Conservation (phyloP, 441 rosid genomes). For the Pelargonium fulgidum region DNA sequence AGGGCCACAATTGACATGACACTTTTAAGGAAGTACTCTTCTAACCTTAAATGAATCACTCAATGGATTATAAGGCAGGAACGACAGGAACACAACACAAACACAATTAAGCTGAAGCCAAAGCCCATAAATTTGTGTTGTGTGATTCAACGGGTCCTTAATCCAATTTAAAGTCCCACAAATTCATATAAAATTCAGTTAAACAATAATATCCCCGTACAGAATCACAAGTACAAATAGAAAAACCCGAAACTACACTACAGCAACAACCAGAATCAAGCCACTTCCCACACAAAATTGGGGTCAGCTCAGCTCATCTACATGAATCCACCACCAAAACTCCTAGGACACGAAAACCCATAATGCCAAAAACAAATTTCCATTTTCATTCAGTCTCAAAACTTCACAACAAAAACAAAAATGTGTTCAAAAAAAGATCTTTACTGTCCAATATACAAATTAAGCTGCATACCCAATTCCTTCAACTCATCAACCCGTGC, state of each 20-base stretch:
- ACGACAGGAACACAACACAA: too few species aligned
- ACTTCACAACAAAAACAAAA: neutral
- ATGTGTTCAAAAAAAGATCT: neutral
- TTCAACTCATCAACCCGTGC: neutral
- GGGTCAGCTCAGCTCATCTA: too few species aligned
- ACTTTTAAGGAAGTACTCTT: too few species aligned
- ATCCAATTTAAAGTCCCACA: too few species aligned
- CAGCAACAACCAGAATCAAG: neutral
- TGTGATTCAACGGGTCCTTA: too few species aligned
- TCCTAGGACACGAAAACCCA: neutral
- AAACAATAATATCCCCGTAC: neutral
- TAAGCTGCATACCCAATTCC: constrained; percentile 6
- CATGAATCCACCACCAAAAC: too few species aligned
- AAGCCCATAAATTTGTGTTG: too few species aligned
- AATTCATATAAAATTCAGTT: neutral
- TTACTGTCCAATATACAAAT: neutral
- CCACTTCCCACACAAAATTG: neutral
- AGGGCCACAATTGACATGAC: too few species aligned
- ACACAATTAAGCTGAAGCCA: too few species aligned
- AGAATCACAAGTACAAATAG: neutral
- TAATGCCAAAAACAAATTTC: neutral
- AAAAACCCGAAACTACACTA: neutral
- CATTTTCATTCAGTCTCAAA: neutral
- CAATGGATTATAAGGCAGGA: too few species aligned
- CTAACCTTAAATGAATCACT: too few species aligned